Evolutionary conservation across 1,284 basidiomycete species (phyloP), one percentile per base, ranked within the genome.

Genomic region (Irpex lacteus): DNA sequence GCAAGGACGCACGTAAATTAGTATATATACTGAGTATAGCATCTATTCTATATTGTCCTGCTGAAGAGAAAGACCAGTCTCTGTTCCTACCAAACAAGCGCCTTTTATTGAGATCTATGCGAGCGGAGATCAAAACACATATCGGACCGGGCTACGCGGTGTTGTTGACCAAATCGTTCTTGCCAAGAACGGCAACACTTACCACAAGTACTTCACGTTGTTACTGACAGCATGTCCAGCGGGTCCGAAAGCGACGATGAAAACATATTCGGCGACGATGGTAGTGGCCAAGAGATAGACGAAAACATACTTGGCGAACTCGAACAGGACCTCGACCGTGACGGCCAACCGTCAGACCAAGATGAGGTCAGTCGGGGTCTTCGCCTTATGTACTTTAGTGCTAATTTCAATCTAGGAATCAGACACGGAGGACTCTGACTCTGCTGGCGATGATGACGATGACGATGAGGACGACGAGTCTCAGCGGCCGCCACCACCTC

Each of bases 171-270:
- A 53, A 15, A 44, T 11, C 8, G 5, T 44, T 44, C 40, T 11
- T 9, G 15, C 40, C 15, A 44, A 44, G 26, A 26, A 26, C 26
- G 26, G 26, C 26, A 26, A 26, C 26, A 26, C 26, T 26, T 4
- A 26, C 26, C 26, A 26, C 26, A 26, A 26, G 26, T 26, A 26
- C 26, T 26, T 26, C 26, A 34, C 26, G 8, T 62, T 38, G 40
- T 7, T 58, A 60, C 61, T 62, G 44, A 62, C 59, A 53, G 66
- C 70, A 88, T 88, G 86, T 73, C 76, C 66, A 86, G 81, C 71
- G 89, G 90, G 72, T 89, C 86, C 15, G 89, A 91, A 65, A 62
- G 80, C 61, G 87, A 88, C 64, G 84, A 80, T 60, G 86, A 86
- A 49, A 79, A 79, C 62, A 73, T 82, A 36, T 80, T 78, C 47